Conservation (phyloP, 306 rosid genomes). For the Fagus crenata region DNA sequence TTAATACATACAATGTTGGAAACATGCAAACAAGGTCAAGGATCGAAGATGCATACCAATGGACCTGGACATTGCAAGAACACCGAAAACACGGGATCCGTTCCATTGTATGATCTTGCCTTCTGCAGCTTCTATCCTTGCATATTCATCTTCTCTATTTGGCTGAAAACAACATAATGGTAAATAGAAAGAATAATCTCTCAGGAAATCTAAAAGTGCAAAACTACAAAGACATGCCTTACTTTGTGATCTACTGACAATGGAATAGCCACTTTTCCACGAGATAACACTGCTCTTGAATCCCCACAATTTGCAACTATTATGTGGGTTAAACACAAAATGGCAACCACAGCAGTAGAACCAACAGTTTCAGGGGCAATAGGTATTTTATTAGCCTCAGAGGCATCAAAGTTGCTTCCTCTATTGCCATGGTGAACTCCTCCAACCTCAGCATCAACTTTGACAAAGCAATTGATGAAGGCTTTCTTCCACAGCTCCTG, state of each 20-base stretch:
- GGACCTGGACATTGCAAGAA: constrained; percentile 88
- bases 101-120: constrained; percentile 83
- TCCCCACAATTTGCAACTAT: constrained; percentile 80
- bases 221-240: constrained; percentile 29
- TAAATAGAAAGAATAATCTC: constrained; percentile 13
- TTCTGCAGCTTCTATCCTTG: constrained; percentile 82
- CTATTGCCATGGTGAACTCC: constrained; percentile 30
- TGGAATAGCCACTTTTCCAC: constrained; percentile 66
- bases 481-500: constrained; percentile 60
- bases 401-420: constrained; percentile 30
- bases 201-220: not conserved
- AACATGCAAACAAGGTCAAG: not conserved
- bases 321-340: constrained; percentile 59
- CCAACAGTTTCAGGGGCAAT: constrained; percentile 77
- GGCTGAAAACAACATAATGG: constrained; percentile 50
- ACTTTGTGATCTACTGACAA: constrained; percentile 85
- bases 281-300: constrained; percentile 75
- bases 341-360: constrained; percentile 78
- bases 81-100: constrained; percentile 77
- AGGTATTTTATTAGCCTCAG: constrained; percentile 36
- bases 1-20: not conserved
- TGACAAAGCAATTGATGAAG: constrained; percentile 57
- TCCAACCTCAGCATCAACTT: constrained; percentile 69
- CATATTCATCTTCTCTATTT: constrained; percentile 68
- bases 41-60: constrained; percentile 48